Percentiles rank a stretch among this genome's conserved stretches.
Conservation (phyloP, 2,329 filamentous ascomycete species). For the Alternaria postmessia region DNA sequence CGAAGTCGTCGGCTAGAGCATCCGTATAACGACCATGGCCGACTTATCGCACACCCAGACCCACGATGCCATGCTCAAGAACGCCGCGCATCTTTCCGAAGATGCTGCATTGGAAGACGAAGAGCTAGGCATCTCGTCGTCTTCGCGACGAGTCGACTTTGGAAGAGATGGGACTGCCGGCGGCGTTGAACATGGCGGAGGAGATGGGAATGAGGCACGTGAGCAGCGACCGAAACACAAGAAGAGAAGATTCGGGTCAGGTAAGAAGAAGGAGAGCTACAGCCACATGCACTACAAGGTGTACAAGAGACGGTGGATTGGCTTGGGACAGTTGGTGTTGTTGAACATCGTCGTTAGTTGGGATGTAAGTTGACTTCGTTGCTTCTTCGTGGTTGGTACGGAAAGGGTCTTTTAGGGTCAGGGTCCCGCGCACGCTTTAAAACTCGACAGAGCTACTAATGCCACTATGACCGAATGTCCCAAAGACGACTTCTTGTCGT, state of each 20-base stretch:
- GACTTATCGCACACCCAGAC: constrained; percentile 22
- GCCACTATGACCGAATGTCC: background rate
- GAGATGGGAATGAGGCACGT: too few relatives aligned
- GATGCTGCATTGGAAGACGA: background rate
- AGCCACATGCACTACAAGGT: constrained; percentile 56
- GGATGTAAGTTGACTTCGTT: constrained; percentile 73
- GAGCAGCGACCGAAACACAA: constrained; percentile 4
- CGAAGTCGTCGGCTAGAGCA: background rate
- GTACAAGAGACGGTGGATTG: constrained; percentile 91
- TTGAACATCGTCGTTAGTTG: constrained; percentile 94
- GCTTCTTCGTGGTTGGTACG: background rate
- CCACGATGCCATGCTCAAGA: constrained; percentile 23
- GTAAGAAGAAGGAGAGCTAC: constrained; percentile 31
- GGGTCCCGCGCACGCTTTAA: background rate
- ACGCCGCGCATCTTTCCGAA: constrained; percentile 6
- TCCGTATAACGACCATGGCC: constrained; percentile 25
- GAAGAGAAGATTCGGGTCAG: constrained; percentile 1
- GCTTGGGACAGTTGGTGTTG: constrained; percentile 80
- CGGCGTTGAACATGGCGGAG: background rate
- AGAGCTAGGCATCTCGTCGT: background rate
- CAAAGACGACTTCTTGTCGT: background rate
- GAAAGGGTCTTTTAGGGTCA: background rate
- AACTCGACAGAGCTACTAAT: background rate
- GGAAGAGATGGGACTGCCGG: constrained; percentile 8
- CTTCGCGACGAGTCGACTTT: background rate